phyloP scores from a whole-genome alignment of 2,329 filamentous ascomycete genomes.

The Diaporthe citri region DNA sequence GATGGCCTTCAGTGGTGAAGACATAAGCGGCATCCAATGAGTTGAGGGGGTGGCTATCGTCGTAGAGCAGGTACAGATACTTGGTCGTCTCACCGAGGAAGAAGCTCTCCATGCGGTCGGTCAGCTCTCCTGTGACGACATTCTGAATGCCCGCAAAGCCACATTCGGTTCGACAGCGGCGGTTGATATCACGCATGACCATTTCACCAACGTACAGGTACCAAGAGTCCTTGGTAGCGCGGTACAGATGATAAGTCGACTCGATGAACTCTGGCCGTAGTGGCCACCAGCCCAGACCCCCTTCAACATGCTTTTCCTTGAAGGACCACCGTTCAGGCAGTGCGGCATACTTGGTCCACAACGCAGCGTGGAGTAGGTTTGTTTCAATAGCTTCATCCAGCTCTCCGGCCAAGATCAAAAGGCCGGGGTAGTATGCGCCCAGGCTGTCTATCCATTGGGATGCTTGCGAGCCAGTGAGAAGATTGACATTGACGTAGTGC shows the following conservation, averaged over 20 bases:
- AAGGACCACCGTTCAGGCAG: slow-evolving; percentile 96
- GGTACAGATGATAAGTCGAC: slow-evolving; percentile 95
- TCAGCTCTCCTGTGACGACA: slow-evolving; percentile 85
- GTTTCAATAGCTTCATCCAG: slow-evolving; percentile 91
- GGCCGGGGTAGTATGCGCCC: slow-evolving; percentile 93
- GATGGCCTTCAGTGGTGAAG: slow-evolving; percentile 96
- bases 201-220: slow-evolving; percentile 97
- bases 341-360: slow-evolving; percentile 96
- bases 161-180: slow-evolving; percentile 89
- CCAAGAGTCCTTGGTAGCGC: slow-evolving; percentile 94
- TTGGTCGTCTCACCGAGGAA: slow-evolving; percentile 97
- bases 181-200: slow-evolving; percentile 88
- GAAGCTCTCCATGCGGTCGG: slow-evolving; percentile 98
- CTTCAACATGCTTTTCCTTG: slow-evolving; percentile 84
- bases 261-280: slow-evolving; percentile 97
- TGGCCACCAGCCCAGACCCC: slow-evolving; percentile 93
- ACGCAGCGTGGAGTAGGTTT: slow-evolving; percentile 88
- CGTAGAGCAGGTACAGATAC: slow-evolving; percentile 93
- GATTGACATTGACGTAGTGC: slow-evolving; percentile 92
- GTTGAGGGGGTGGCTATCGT: slow-evolving; percentile 88
- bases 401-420: slow-evolving; percentile 88
- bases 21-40: slow-evolving; percentile 88
- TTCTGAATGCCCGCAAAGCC: slow-evolving; percentile 94
- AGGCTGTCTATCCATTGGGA: slow-evolving; percentile 97
- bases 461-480: slow-evolving; percentile 87